Evolutionary conservation across 2,329 filamentous ascomycete genomes (phyloP), one percentile per base, ranked within the genome.

Genomic region (Daldinia sp.): DNA sequence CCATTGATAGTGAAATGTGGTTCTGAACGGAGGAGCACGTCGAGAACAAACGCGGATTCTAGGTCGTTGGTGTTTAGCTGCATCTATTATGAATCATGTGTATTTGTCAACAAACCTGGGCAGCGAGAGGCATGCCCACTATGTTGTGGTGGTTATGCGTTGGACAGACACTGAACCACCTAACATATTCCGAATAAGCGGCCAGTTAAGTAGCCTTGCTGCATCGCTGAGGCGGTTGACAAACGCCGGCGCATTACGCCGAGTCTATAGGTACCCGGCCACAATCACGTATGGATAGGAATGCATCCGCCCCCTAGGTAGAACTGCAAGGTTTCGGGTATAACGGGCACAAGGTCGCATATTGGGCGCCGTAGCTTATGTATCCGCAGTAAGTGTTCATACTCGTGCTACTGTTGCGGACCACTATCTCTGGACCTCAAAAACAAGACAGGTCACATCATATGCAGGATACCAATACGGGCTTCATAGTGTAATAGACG

Each of bases 151-250:
- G 8, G 9, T 4, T 4, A 13, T 19, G 47, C 6, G 9, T 25
- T 51, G n/a, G 29, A 45, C 17, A n/a, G 19, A 37, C 15, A 52
- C n/a, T 5, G 41, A 17, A 43, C 54, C 15, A 15, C 17, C 43
- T 45, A 23, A 43, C 30, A 21, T 3, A 27, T 51, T 62, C 58
- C 54, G 54, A 37, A 59, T 32, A 55, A 41, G 58, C 58, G 63
- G 54, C 63, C 63, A 8, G 23, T 34, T 39, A 60, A 19, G 63
- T 59, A 51, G 21, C 63, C 63, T n/a, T n/a, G 10, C 34, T 47
- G 43, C 51, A 47, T 45, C 37, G 5, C 11, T 39, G 54, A 62
- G 50, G 63, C 54, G 58, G 54, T 52, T n/a, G 54, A 62, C 58
- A 37, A 37, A 5, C 34, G 15, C 29, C 15, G 10, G 19, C 30